Evolutionary conservation across 345 rosid genomes (phyloP), one percentile per base, ranked within the genome.

Genomic region (Eutrema yunnanense): DNA sequence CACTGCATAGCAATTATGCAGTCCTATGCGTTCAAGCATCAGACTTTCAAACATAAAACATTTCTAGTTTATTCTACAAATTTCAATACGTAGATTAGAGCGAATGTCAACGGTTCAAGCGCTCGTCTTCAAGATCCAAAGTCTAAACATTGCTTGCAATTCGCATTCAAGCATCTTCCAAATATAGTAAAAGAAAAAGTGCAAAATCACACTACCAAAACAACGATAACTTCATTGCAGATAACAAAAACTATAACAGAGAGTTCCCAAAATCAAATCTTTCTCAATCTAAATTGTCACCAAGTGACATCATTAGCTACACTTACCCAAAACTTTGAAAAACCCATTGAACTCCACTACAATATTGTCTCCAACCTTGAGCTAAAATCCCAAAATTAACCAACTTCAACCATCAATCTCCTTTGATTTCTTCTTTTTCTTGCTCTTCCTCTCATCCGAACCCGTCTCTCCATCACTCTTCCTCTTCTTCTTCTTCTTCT

Each of bases 371-470:
- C 68, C 52, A 67, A 47, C 30, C 32, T 54, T 64, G 12, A 63
- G 72, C 65, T 55, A 63, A 53, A 59, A 55, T 6, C 49, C 63
- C 51, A 26, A 63, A 48, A 68, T 6, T 10, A 58, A 50, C 38
- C 29, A 65, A 44, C 67, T 72, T 78, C 7, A 78, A 72, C 22
- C 68, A 60, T 67, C 65, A 43, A 29, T 51, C 52, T 59, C 77
- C 47, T 51, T 66, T 4, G 49, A 64, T 77, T 47, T 83, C 69
- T 69, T 84, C 82, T 70, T 83, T 62, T 84, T 86, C 81, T 81
- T 81, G 54, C 73, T 79, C 58, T 49, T 71, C 60, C n/a, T 68
- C 48, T 71, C 85, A 38, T 76, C 84, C 0, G 69, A 63, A 38
- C 62, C 65, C 2, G 42, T 61, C 36, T 67, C 77, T 22, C 30